phyloP scores from a whole-genome alignment of 176 grass and related monocot genomes.

The Ensete glaucum region DNA sequence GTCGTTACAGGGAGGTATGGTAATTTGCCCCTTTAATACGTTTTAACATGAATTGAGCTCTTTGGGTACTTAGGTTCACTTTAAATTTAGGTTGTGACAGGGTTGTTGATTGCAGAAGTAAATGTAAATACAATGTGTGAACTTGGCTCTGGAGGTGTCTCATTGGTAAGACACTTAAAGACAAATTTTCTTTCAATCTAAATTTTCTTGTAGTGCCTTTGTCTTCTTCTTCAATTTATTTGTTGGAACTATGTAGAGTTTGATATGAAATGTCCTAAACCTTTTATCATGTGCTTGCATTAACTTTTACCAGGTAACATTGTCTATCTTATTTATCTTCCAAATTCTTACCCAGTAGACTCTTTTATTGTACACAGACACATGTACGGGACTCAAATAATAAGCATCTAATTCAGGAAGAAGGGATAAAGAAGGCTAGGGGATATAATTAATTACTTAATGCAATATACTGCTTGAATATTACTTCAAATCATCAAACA shows the following conservation, averaged over 20 bases:
- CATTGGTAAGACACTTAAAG: slow-evolving; percentile 46
- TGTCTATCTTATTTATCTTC: too few relatives aligned
- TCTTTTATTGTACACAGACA: too few relatives aligned
- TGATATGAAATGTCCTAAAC: background rate
- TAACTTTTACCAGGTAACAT: background rate
- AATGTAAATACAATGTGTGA: slow-evolving; percentile 98
- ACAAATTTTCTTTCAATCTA: background rate
- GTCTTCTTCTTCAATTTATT: background rate
- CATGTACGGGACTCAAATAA: too few relatives aligned
- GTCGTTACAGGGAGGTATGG: slow-evolving; percentile 35
- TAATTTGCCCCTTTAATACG: slow-evolving; percentile 27
- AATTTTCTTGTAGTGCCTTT: background rate
- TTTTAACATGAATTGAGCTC: background rate
- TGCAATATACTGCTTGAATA: too few relatives aligned
- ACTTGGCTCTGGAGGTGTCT: slow-evolving; percentile 88
- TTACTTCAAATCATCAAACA: background rate
- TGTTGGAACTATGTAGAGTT: background rate
- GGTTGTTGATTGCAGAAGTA: slow-evolving; percentile 88
- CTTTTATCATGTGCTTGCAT: background rate
- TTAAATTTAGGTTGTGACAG: slow-evolving; percentile 76
- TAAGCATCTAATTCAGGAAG: too few relatives aligned
- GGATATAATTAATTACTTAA: too few relatives aligned
- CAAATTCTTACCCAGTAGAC: too few relatives aligned
- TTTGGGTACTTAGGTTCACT: slow-evolving; percentile 9
- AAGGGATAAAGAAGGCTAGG: too few relatives aligned